Evolutionary conservation across 1,139 yeast genomes (phyloP), one percentile per base, ranked within the genome.

Genomic region (Pneumocystis jirovecii): DNA sequence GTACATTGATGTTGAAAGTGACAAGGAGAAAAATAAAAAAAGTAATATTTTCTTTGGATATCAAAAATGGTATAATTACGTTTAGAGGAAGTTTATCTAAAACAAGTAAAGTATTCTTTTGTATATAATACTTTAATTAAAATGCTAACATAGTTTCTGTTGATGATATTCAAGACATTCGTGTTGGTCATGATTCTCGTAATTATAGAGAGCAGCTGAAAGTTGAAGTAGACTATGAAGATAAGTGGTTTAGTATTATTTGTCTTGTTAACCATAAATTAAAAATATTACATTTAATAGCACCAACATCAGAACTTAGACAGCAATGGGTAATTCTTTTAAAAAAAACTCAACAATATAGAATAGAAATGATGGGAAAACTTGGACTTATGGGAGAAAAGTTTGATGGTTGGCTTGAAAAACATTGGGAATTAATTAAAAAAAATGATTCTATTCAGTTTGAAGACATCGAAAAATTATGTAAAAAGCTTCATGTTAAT

Each of bases 201-300:
- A 87, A 87, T 69, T 91, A 89, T 72, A 78, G 34, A 5, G 96
- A 91, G 72, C 96, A 89, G 73, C 81, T 88, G 69, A 85, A 86
- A 62, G 81, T 90, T 0, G 82, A 91, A 0, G 78, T 83, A 62
- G 90, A 86, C 63, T 82, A 81, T 65, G 84, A 84, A 63, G 77
- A 79, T 17, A 77, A 96, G 5, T 31, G 34, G 34, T 31, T 31
- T 31, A 31, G 34, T 0, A 82, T 93, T 42, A 83, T 89, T 17
- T 91, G 89, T 72, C 76, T 78, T 21, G 73, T 73, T 6, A 81
- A 78, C 61, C 80, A 82, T 70, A 82, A 82, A 67, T 76, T 83
- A 65, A 85, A 86, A 68, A 84, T 84, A 1, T 74, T 93, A 64
- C 97, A 93, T 76, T 76, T 90, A 42, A 83, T 91, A 17, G 89